Conservation (phyloP, 2,329 filamentous ascomycete genomes). For the Boeremia exigua region DNA sequence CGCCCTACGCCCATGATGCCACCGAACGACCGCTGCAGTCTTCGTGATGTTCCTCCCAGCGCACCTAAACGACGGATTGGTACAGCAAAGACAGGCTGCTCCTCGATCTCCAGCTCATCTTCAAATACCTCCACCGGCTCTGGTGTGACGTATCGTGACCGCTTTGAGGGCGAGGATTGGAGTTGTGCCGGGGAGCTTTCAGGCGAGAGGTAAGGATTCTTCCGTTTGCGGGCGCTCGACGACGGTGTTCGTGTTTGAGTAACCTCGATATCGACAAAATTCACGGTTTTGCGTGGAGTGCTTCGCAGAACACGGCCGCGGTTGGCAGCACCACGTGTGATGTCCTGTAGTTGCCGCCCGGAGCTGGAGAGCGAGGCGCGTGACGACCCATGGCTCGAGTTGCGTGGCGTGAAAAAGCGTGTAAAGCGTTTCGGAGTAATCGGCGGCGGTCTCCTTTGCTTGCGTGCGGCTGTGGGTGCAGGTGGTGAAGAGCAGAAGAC, state of each 20-base stretch:
- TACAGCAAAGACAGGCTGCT: constrained; percentile 29
- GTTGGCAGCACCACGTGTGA: constrained; percentile 56
- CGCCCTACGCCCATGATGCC: constrained; percentile 49
- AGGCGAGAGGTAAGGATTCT: constrained; percentile 49
- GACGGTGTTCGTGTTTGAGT: constrained; percentile 41
- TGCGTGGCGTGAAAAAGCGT: constrained; percentile 58
- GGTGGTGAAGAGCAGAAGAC: constrained; percentile 49
- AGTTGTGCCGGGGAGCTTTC: constrained; percentile 47
- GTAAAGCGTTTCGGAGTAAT: constrained; percentile 60
- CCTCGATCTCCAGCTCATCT: constrained; percentile 35
- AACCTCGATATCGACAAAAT: constrained; percentile 44
- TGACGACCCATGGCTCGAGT: constrained; percentile 41
- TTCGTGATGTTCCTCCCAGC: constrained; percentile 44
- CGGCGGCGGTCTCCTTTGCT: constrained; percentile 55
- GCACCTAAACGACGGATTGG: constrained; percentile 49
- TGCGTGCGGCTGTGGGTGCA: constrained; percentile 41
- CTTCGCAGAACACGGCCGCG: constrained; percentile 37
- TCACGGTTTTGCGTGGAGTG: constrained; percentile 49
- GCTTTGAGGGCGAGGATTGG: constrained; percentile 51
- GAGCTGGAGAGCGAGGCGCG: constrained; percentile 45
- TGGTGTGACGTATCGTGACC: constrained; percentile 36
- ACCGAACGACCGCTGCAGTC: constrained; percentile 56
- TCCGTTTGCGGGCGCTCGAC: constrained; percentile 44
- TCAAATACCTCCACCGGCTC: constrained; percentile 42
- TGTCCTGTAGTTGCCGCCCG: constrained; percentile 56